phyloP scores from a whole-genome alignment of 2,329 filamentous ascomycete genomes.

The Stachybotrys chlorohalonatus region DNA sequence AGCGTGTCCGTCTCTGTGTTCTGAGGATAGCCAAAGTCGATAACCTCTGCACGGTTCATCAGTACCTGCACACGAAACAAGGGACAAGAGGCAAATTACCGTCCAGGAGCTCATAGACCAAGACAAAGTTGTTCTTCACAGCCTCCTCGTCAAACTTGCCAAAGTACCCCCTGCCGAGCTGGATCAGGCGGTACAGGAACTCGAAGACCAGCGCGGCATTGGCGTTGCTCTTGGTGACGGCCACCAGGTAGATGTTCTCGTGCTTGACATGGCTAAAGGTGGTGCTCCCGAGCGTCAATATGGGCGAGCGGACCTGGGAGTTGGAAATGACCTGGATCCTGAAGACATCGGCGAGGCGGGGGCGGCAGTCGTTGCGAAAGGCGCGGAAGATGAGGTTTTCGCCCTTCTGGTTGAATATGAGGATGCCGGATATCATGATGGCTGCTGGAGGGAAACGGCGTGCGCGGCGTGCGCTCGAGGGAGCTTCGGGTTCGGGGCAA shows the following conservation, averaged over 20 bases:
- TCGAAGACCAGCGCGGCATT: slow-evolving; percentile 98
- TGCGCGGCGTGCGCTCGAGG: not conserved
- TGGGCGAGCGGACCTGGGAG: slow-evolving; percentile 92
- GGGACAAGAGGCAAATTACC: slow-evolving; percentile 38
- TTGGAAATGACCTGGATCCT: slow-evolving; percentile 99
- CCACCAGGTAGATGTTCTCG: slow-evolving; percentile 97
- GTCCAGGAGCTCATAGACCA: slow-evolving; percentile 95
- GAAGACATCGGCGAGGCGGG: slow-evolving; percentile 95
- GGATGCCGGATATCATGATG: slow-evolving; percentile 90
- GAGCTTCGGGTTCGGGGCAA: not conserved
- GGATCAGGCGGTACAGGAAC: slow-evolving; percentile 87
- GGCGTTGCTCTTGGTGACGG: slow-evolving; percentile 97
- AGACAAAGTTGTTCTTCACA: slow-evolving; percentile 99
- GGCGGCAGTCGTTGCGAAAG: slow-evolving; percentile 96
- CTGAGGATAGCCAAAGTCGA: slow-evolving; percentile 98
- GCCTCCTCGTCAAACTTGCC: slow-evolving; percentile 99
- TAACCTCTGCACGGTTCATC: slow-evolving; percentile 59
- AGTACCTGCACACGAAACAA: not conserved
- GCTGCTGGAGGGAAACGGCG: slow-evolving; percentile 6
- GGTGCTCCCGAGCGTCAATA: slow-evolving; percentile 92
- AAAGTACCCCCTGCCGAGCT: slow-evolving; percentile 91
- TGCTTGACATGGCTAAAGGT: slow-evolving; percentile 99
- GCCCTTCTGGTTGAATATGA: slow-evolving; percentile 99
- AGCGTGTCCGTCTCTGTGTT: slow-evolving; percentile 98
- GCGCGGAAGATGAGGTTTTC: slow-evolving; percentile 99